A percentile compares a stretch with the other conserved stretches of the same genome.
These are phyloP conservation scores for Puya raimondii DNA, from an alignment of 176 grass and related monocot genomes.

Conservation along the genomic window DNA sequence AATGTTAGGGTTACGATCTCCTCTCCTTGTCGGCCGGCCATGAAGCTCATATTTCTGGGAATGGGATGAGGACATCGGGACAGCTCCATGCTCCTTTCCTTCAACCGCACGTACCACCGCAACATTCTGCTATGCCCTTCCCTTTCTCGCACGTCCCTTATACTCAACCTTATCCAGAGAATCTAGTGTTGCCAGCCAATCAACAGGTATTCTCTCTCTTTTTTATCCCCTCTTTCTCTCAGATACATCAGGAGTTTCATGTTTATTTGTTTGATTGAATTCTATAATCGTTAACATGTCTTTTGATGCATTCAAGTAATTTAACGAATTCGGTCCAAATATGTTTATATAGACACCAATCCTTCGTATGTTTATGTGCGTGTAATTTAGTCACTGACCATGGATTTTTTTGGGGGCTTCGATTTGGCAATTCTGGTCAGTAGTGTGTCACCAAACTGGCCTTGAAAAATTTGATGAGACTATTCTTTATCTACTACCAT, in stretches of 20 bases:
- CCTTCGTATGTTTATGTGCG: too few species aligned
- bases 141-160: slow-evolving; percentile 26
- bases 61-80: neutral
- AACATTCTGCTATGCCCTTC: neutral
- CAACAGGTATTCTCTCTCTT: neutral
- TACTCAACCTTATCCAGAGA: slow-evolving; percentile 1
- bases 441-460: too few species aligned
- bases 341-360: too few species aligned
- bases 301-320: neutral
- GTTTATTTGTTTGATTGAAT: neutral
- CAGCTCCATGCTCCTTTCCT: slow-evolving; percentile 33
- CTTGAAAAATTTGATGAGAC: too few species aligned
- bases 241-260: too few species aligned
- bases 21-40: slow-evolving; percentile 9
- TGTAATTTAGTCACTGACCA: too few species aligned
- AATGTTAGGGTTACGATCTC: slow-evolving; percentile 5
- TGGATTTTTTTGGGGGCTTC: too few species aligned
- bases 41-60: slow-evolving; percentile 1
- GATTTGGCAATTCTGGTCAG: too few species aligned
- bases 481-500: too few species aligned
- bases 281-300: neutral
- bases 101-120: slow-evolving; percentile 20
- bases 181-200: neutral
- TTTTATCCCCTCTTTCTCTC: neutral
- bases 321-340: neutral